phyloP scores from a whole-genome alignment of 805 yeast genomes.

The Saccharomycopsis schoenii region DNA sequence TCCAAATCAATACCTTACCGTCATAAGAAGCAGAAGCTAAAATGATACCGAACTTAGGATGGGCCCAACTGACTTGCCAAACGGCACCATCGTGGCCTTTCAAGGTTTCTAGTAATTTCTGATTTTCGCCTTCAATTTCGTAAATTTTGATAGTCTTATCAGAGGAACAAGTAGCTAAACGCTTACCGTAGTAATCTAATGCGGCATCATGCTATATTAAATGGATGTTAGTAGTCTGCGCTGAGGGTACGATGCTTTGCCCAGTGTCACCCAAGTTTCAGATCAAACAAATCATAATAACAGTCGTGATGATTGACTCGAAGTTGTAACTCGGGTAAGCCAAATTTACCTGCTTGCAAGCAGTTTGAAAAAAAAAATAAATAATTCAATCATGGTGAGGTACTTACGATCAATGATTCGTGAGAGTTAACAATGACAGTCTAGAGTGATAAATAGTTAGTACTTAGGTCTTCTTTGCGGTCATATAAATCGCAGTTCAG shows the following conservation, averaged over 20 bases:
- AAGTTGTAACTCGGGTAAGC: too few relatives aligned
- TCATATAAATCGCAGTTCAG: too few relatives aligned
- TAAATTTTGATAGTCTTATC: conserved; percentile 93
- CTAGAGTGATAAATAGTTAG: conserved; percentile 1
- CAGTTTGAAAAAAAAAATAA: background rate
- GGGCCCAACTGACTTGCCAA: conserved; percentile 99
- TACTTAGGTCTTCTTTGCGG: background rate
- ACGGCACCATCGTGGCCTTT: conserved; percentile 97
- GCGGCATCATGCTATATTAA: conserved; percentile 74
- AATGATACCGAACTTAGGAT: conserved; percentile 93
- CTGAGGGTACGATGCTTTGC: background rate
- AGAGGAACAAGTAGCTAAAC: conserved; percentile 92
- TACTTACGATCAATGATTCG: conserved; percentile 15
- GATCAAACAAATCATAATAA: background rate
- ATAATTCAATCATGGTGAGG: background rate
- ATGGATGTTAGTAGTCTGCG: background rate
- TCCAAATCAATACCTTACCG: conserved; percentile 92
- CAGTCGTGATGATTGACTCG: background rate
- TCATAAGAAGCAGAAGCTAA: conserved; percentile 93
- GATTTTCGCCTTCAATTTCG: conserved; percentile 79
- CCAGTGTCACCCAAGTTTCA: background rate
- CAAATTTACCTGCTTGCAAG: too few relatives aligned
- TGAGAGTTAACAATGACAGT: conserved; percentile 16
- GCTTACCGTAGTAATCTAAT: conserved; percentile 90
- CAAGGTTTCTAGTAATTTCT: conserved; percentile 73